These are phyloP conservation scores for Malassezia caprae DNA, from an alignment of 1,284 basidiomycete genomes.

Conservation along the genomic window DNA sequence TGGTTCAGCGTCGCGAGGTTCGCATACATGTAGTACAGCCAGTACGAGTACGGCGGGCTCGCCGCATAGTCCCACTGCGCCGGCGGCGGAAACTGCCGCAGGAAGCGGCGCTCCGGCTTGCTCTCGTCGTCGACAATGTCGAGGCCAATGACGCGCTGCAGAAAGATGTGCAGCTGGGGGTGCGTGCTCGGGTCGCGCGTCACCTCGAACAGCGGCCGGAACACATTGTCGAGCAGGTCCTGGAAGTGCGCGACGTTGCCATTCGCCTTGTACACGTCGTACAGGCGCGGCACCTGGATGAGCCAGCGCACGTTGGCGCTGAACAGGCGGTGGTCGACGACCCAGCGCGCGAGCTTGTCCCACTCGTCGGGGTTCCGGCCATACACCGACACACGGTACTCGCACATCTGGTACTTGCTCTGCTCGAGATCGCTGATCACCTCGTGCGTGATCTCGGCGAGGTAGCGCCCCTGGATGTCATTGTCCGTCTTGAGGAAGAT, in stretches of 20 bases:
- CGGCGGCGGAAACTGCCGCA: slow-evolving; percentile 92
- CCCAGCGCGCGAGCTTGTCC: slow-evolving; percentile 97
- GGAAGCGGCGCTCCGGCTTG: slow-evolving; percentile 78
- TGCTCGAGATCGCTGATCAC: slow-evolving; percentile 91
- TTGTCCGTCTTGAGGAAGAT: slow-evolving; percentile 99
- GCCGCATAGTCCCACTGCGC: slow-evolving; percentile 77
- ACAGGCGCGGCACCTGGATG: slow-evolving; percentile 87
- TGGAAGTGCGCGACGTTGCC: slow-evolving; percentile 78
- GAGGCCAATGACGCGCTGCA: slow-evolving; percentile 90
- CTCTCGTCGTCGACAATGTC: slow-evolving; percentile 97
- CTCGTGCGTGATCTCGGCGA: slow-evolving; percentile 91
- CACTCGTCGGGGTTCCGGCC: slow-evolving; percentile 69
- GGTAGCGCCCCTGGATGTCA: slow-evolving; percentile 61
- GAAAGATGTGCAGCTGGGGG: slow-evolving; percentile 86
- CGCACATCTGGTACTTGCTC: slow-evolving; percentile 82
- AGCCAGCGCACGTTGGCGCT: slow-evolving; percentile 98
- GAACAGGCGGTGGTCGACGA: slow-evolving; percentile 81
- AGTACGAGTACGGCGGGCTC: slow-evolving; percentile 89
- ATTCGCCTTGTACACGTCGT: slow-evolving; percentile 88
- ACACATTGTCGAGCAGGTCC: slow-evolving; percentile 76
- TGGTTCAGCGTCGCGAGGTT: slow-evolving; percentile 90
- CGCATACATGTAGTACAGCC: slow-evolving; percentile 89
- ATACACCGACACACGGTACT: slow-evolving; percentile 95
- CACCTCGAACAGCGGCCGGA: slow-evolving; percentile 87
- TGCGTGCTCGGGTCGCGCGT: slow-evolving; percentile 81